Conservation (phyloP, 2,329 filamentous ascomycete genomes). For the Microsporum audouinii region DNA sequence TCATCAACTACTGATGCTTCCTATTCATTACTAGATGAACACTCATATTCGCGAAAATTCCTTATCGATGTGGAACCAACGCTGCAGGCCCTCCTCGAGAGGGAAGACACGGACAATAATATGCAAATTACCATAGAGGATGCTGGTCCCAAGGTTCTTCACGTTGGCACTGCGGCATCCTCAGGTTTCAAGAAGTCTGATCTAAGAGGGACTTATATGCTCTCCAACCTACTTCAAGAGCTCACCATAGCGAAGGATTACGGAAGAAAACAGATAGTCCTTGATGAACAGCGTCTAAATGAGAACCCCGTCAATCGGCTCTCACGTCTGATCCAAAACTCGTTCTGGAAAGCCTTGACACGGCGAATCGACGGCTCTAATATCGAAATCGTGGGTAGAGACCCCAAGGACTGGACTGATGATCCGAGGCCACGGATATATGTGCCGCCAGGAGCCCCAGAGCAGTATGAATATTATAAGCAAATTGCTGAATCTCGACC, state of each 20-base stretch:
- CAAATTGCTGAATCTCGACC: slow-evolving; percentile 67
- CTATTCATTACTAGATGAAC: slow-evolving; percentile 51
- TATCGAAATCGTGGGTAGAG: slow-evolving; percentile 69
- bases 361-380: slow-evolving; percentile 73
- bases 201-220: slow-evolving; percentile 90
- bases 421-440: slow-evolving; percentile 88
- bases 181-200: slow-evolving; percentile 81
- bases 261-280: slow-evolving; percentile 75
- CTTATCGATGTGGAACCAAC: slow-evolving; percentile 78
- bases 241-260: slow-evolving; percentile 85
- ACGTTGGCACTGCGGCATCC: slow-evolving; percentile 72
- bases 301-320: slow-evolving; percentile 90
- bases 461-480: slow-evolving; percentile 82
- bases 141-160: slow-evolving; percentile 78
- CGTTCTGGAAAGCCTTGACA: slow-evolving; percentile 88
- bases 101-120: slow-evolving; percentile 89
- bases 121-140: slow-evolving; percentile 98
- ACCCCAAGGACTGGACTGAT: slow-evolving; percentile 91
- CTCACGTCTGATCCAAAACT: slow-evolving; percentile 71
- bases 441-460: slow-evolving; percentile 68
- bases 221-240: slow-evolving; percentile 92
- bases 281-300: slow-evolving; percentile 82
- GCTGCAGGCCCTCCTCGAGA: slow-evolving; percentile 62
- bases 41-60: slow-evolving; percentile 62
- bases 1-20: background rate